Conservation (phyloP, 73 alveolate genomes). For the Paramecium tetraurelia region DNA sequence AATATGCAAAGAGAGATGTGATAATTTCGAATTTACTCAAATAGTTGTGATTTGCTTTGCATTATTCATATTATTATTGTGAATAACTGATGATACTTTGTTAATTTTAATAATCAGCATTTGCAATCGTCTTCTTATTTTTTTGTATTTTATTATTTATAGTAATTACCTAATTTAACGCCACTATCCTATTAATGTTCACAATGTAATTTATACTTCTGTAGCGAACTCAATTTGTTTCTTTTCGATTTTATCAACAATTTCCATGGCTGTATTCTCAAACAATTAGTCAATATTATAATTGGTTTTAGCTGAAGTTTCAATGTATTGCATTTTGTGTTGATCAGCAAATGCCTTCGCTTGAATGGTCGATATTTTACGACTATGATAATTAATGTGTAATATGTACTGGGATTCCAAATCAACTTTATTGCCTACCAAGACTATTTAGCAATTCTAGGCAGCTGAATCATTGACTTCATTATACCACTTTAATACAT, state of each 20-base stretch:
- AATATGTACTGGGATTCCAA: conserved; percentile 44
- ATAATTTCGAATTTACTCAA: conserved; percentile 4
- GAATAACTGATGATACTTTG: not conserved
- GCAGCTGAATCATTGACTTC: conserved; percentile 63
- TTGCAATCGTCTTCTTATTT: not conserved
- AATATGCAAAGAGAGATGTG: conserved; percentile 51
- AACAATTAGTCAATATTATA: conserved; percentile 68
- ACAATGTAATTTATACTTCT: not conserved
- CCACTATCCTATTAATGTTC: conserved; percentile 7
- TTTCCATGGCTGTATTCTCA: conserved; percentile 12
- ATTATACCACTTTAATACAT: conserved; percentile 63
- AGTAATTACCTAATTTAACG: conserved; percentile 3
- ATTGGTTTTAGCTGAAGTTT: conserved; percentile 84
- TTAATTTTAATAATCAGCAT: not conserved
- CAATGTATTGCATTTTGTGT: conserved; percentile 76
- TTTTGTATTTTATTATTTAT: not conserved
- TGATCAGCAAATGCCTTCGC: conserved; percentile 79
- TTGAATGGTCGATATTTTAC: conserved; percentile 70
- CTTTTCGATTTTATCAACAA: conserved; percentile 23
- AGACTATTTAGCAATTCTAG: conserved; percentile 16
- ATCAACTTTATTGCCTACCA: conserved; percentile 67
- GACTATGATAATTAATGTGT: not conserved
- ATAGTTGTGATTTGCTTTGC: not conserved
- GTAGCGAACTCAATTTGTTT: not conserved
- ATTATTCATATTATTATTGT: not conserved